phyloP scores from a whole-genome alignment of 352 stramenopile genomes.

The Phytophthora aleatoria region DNA sequence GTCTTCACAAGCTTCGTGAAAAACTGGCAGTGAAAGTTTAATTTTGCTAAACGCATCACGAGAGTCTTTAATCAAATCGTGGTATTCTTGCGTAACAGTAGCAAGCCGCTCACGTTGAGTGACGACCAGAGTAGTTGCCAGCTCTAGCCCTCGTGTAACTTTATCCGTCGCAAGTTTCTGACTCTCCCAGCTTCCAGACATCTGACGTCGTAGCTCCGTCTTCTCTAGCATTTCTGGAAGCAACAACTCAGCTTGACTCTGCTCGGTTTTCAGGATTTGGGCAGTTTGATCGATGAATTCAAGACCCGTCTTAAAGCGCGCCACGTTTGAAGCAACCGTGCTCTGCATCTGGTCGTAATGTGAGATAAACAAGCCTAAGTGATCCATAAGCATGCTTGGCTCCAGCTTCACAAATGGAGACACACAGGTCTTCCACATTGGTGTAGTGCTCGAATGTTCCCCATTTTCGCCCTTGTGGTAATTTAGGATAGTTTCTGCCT shows the following conservation, averaged over 20 bases:
- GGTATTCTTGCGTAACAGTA: constrained; percentile 58
- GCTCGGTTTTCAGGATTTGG: constrained; percentile 51
- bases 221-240: constrained; percentile 59
- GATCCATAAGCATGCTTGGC: constrained; percentile 58
- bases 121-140: constrained; percentile 43
- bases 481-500: neutral
- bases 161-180: constrained; percentile 60
- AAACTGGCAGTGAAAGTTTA: constrained; percentile 32
- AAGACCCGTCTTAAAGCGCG: constrained; percentile 43
- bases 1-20: constrained; percentile 36
- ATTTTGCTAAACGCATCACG: constrained; percentile 34
- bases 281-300: constrained; percentile 61
- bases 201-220: constrained; percentile 45
- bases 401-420: constrained; percentile 37
- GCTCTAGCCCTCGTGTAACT: constrained; percentile 47
- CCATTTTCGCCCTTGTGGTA: neutral
- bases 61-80: constrained; percentile 48
- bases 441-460: neutral
- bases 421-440: constrained; percentile 2
- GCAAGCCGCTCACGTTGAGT: constrained; percentile 46
- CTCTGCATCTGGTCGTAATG: constrained; percentile 37
- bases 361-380: constrained; percentile 49
- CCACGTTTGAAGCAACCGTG: constrained; percentile 35
- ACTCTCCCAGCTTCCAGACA: constrained; percentile 70
- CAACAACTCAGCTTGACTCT: constrained; percentile 52